Evolutionary conservation across 768 basidiomycete genomes (phyloP).

Genomic region (Amanita phalloides): DNA sequence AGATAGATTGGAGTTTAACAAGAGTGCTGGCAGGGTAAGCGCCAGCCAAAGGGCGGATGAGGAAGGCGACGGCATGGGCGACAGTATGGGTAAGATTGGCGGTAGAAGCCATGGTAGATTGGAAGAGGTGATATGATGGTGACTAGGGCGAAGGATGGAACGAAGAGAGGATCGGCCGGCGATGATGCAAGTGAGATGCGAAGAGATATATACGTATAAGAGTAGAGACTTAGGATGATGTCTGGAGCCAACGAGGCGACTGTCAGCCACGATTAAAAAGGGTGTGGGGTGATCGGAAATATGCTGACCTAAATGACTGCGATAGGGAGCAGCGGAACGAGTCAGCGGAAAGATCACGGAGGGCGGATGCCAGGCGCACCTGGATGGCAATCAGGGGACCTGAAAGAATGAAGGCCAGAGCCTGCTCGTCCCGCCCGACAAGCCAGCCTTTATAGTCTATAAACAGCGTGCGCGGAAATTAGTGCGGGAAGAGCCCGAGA

Average conservation of each 20-base stretch:
- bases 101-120: constrained; percentile 26
- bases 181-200: constrained; percentile 22
- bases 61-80: constrained; percentile 63
- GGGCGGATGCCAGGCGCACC: constrained; percentile 6
- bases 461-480: not conserved
- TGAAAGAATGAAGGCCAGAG: constrained; percentile 6
- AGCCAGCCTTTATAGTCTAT: constrained; percentile 1
- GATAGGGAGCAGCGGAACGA: constrained; percentile 2
- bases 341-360: constrained; percentile 7
- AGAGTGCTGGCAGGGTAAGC: constrained; percentile 51
- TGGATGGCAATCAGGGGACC: constrained; percentile 4
- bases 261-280: constrained; percentile 6
- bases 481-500: not conserved
- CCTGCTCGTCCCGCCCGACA: not conserved
- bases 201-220: constrained; percentile 8
- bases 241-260: constrained; percentile 7
- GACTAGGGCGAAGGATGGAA: constrained; percentile 12
- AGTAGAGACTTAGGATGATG: constrained; percentile 3
- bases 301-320: constrained; percentile 5
- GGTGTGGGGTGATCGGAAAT: constrained; percentile 5
- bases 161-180: constrained; percentile 49
- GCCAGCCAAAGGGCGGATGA: constrained; percentile 53
- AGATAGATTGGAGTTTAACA: constrained; percentile 58
- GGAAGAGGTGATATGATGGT: constrained; percentile 10
- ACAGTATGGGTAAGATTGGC: constrained; percentile 55